Conservation (phyloP, 1,284 basidiomycete species). For the Jaminaea rosea region DNA sequence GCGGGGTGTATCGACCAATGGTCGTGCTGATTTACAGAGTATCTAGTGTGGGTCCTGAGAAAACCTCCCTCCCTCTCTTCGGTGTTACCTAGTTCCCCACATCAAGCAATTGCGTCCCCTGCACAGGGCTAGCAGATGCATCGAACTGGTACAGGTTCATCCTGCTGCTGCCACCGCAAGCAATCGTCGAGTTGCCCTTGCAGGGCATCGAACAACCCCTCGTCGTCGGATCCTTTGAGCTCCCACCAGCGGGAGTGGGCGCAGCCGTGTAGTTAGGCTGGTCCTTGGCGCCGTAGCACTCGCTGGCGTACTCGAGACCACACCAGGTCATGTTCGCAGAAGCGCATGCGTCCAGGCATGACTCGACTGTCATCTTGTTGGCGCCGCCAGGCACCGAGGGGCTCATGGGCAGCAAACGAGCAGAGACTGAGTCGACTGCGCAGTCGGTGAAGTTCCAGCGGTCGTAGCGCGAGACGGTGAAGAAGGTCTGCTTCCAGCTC, state of each 20-base stretch:
- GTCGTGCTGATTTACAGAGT: too few species aligned
- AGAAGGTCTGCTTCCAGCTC: conserved; percentile 10
- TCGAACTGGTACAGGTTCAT: conserved; percentile 34
- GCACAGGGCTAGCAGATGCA: too few species aligned
- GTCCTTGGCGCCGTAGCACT: conserved; percentile 27
- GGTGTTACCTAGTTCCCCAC: too few species aligned
- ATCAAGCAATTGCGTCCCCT: too few species aligned
- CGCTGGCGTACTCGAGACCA: conserved; percentile 33
- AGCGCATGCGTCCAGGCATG: conserved; percentile 29
- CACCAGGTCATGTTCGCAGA: conserved; percentile 27
- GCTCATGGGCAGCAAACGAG: conserved; percentile 6
- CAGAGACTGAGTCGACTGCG: conserved; percentile 2
- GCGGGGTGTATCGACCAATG: too few species aligned
- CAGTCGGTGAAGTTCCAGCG: conserved; percentile 11
- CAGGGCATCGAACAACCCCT: conserved; percentile 41
- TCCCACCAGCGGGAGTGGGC: background rate
- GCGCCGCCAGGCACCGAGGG: background rate
- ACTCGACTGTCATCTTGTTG: conserved; percentile 13
- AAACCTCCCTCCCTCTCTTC: too few species aligned
- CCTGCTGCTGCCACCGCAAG: conserved; percentile 43
- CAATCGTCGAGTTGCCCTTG: conserved; percentile 36
- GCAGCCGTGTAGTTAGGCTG: background rate
- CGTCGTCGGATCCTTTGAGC: conserved; percentile 16
- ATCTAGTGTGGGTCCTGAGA: too few species aligned
- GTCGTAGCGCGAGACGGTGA: conserved; percentile 4